Evolutionary conservation across 495 filamentous ascomycete species (phyloP).

Genomic region (Aspergillus hancockii): DNA sequence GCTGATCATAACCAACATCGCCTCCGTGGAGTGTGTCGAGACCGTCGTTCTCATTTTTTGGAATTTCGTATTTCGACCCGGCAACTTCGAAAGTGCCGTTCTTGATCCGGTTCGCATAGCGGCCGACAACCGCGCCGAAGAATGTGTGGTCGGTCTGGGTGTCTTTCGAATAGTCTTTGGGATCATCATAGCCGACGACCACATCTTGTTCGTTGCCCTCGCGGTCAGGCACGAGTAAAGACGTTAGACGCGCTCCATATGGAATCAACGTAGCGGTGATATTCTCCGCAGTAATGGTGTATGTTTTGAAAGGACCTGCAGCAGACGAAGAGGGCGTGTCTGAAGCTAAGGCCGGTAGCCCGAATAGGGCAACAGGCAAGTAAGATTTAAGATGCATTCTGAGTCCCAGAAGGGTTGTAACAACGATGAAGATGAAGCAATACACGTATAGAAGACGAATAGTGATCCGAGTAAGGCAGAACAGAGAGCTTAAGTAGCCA

Average conservation of each 20-base stretch:
- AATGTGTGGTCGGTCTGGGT: constrained; percentile 67
- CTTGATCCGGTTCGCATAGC: constrained; percentile 86
- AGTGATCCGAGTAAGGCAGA: constrained; percentile 37
- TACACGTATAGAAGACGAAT: constrained; percentile 31
- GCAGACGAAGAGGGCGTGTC: constrained; percentile 18
- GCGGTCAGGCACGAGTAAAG: constrained; percentile 72
- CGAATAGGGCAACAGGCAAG: constrained; percentile 36
- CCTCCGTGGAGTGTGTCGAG: constrained; percentile 79
- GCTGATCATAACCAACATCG: constrained; percentile 76
- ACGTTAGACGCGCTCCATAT: constrained; percentile 76
- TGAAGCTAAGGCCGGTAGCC: constrained; percentile 34
- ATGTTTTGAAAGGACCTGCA: constrained; percentile 55
- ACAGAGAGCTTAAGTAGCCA: constrained; percentile 31
- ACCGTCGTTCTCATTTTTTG: constrained; percentile 71
- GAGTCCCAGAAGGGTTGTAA: constrained; percentile 31
- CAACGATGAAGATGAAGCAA: constrained; percentile 33
- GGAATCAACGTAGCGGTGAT: constrained; percentile 75
- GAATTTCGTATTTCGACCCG: constrained; percentile 61
- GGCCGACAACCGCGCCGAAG: constrained; percentile 75
- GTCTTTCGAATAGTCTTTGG: constrained; percentile 67
- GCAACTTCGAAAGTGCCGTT: constrained; percentile 79
- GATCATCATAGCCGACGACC: constrained; percentile 78
- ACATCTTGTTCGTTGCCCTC: constrained; percentile 66
- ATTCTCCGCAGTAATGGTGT: constrained; percentile 69
- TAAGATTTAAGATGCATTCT: constrained; percentile 46